Conservation (phyloP, 805 yeast species). For the Pichia nakasei region DNA sequence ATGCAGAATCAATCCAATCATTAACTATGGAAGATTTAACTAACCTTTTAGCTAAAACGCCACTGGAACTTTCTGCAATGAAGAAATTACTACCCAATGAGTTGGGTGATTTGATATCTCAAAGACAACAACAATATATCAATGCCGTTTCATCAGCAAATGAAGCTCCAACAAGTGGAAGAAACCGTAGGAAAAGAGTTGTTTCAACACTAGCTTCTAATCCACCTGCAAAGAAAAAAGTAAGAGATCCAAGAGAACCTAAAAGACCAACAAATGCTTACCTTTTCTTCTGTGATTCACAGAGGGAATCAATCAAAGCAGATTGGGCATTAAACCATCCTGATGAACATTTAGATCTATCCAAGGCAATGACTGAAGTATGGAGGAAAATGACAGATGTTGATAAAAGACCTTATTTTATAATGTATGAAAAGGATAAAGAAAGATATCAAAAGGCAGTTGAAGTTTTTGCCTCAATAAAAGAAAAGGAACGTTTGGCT, state of each 20-base stretch:
- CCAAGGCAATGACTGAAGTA: slow-evolving; percentile 72
- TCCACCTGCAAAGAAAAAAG: slow-evolving; percentile 23
- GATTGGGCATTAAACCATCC: slow-evolving; percentile 45
- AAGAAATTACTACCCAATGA: slow-evolving; percentile 5
- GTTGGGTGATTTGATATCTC: slow-evolving; percentile 7
- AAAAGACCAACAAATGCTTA: slow-evolving; percentile 89
- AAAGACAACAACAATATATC: slow-evolving; percentile 7
- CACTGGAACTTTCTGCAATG: slow-evolving; percentile 16
- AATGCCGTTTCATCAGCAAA: not conserved
- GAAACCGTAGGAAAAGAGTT: slow-evolving; percentile 12
- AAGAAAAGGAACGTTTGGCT: slow-evolving; percentile 15
- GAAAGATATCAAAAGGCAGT: slow-evolving; percentile 67
- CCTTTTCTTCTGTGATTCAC: slow-evolving; percentile 76
- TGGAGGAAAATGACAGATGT: slow-evolving; percentile 73
- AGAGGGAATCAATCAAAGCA: slow-evolving; percentile 61
- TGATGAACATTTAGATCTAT: slow-evolving; percentile 52
- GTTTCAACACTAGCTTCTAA: slow-evolving; percentile 11
- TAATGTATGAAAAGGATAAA: slow-evolving; percentile 70
- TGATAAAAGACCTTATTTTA: slow-evolving; percentile 63
- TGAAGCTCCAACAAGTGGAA: not conserved
- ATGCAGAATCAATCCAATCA: slow-evolving; percentile 22
- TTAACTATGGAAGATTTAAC: slow-evolving; percentile 21
- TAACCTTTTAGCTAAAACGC: slow-evolving; percentile 20
- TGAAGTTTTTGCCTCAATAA: slow-evolving; percentile 32
- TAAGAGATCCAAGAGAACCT: slow-evolving; percentile 78